These are phyloP conservation scores for Aspergillus ibericus DNA, from an alignment of 2,329 filamentous ascomycete species.

Conservation along the genomic window DNA sequence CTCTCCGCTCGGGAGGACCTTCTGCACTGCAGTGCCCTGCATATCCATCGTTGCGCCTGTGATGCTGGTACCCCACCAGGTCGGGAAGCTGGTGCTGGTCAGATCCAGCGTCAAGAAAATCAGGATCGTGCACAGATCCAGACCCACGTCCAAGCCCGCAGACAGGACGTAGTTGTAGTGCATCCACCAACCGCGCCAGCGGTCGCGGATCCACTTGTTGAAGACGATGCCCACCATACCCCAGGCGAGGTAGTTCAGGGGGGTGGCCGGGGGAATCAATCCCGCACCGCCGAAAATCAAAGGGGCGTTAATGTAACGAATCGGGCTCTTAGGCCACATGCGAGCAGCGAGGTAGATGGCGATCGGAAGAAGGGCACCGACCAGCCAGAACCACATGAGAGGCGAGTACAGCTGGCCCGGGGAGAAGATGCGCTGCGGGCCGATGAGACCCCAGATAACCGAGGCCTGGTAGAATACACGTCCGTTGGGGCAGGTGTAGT, in stretches of 20 bases:
- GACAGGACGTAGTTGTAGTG: conserved; percentile 76
- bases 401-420: conserved; percentile 61
- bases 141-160: conserved; percentile 67
- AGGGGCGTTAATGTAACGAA: conserved; percentile 67
- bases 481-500: conserved; percentile 59
- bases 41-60: conserved; percentile 63
- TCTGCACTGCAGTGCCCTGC: conserved; percentile 59
- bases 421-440: conserved; percentile 68
- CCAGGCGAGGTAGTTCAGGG: conserved; percentile 71
- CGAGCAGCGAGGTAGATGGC: conserved; percentile 63
- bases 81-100: conserved; percentile 55
- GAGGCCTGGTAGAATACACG: conserved; percentile 68
- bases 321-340: conserved; percentile 59
- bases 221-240: conserved; percentile 66
- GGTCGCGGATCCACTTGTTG: conserved; percentile 66
- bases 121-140: conserved; percentile 65
- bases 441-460: conserved; percentile 72
- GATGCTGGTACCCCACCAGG: conserved; percentile 69
- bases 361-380: conserved; percentile 63
- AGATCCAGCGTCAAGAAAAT: conserved; percentile 70
- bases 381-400: conserved; percentile 70
- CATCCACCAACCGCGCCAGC: conserved; percentile 71
- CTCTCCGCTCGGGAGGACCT: conserved; percentile 53
- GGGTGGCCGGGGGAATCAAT: conserved; percentile 67
- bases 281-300: conserved; percentile 67